phyloP scores from a whole-genome alignment of 2,329 filamentous ascomycete species.

The Podosphaera leucotricha region DNA sequence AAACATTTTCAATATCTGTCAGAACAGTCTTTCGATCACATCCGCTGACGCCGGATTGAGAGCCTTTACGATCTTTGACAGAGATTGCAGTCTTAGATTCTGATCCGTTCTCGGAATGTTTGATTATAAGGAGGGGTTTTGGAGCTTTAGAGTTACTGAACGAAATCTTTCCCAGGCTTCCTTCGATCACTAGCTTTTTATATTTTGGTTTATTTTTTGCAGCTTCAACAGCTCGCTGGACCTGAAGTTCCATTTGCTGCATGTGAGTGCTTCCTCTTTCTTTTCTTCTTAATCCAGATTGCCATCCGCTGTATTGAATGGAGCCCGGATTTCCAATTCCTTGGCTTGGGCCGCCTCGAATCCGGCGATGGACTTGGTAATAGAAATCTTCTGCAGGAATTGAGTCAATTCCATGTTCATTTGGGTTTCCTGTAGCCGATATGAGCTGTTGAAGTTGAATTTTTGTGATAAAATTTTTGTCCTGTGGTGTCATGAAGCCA shows the following conservation, averaged over 20 bases:
- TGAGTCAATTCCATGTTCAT: slow-evolving; percentile 57
- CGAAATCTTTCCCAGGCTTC: slow-evolving; percentile 89
- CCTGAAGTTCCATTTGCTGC: slow-evolving; percentile 97
- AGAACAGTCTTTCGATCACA: slow-evolving; percentile 66
- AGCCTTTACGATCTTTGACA: slow-evolving; percentile 20
- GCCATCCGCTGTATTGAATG: slow-evolving; percentile 75
- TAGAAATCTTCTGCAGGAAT: slow-evolving; percentile 87
- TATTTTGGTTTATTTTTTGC: slow-evolving; percentile 97
- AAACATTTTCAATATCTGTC: slow-evolving; percentile 71
- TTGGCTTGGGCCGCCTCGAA: slow-evolving; percentile 69
- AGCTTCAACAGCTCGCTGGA: slow-evolving; percentile 87
- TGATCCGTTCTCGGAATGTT: slow-evolving; percentile 50
- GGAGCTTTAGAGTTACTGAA: slow-evolving; percentile 98
- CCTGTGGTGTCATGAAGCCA: slow-evolving; percentile 93
- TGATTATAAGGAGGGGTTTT: slow-evolving; percentile 85
- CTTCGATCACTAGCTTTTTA: slow-evolving; percentile 87
- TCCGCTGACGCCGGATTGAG: slow-evolving; percentile 25
- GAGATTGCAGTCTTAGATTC: slow-evolving; percentile 28
- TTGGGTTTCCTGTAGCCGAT: slow-evolving; percentile 68
- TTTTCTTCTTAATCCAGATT: slow-evolving; percentile 50
- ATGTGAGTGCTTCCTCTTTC: slow-evolving; percentile 84
- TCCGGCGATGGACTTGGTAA: slow-evolving; percentile 91
- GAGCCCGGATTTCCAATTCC: slow-evolving; percentile 82
- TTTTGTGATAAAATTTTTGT: slow-evolving; percentile 97
- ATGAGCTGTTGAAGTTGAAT: slow-evolving; percentile 95